Base-by-base conservation (phyloP, 2,329 filamentous ascomycete genomes). In the Intubia oerlemansii region DNA sequence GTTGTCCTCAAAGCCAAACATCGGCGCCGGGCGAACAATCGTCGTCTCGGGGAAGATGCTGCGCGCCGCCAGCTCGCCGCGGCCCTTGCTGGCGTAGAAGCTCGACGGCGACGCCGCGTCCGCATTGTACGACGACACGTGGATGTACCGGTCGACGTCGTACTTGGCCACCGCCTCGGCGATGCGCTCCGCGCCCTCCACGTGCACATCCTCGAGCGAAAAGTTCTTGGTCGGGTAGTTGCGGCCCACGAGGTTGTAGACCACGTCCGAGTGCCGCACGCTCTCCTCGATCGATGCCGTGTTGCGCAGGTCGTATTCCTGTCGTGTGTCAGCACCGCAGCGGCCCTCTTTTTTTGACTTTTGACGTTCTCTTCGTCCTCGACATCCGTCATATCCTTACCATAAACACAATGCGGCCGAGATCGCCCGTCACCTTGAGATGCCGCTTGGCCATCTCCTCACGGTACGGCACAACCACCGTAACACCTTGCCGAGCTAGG, bases 211-310 rank as follows among this genome's bases (percentile, higher is more conserved):
- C 42, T 80, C 75, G 35, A 92, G 62, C 32, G 75, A 69, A 53
- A 93, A 98, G 62, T 98, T 98, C 63, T 98, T 98, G 42, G 88
- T 98, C 38, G 85, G 79, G 51, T 95, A 95, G 51, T 85, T 77
- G 38, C 85, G 77, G 39, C 88, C 88, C 45, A 93, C 65, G 42
- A 98, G 61, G 55, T 98, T 98, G 62, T 91, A 92, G 39, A 98
- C 88, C 37, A 93, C 77, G 48, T 98, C 88, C 24, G 85, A 95
- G 53, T 98, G 88, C 44, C 88, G 69, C 30, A 98, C 84, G 44
- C 80, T 88, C 54, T 92, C 84, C 50, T 98, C 88, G 43, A 98
- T 88, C 17, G 85, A 95, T 41, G 77, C 64, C 24, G 82, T 95
- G 54, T 98, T 98, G 46, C 72, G 74, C 35, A 98, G 63, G 46